Evolutionary conservation across 2,329 filamentous ascomycete genomes (phyloP).

Genomic region (Colletotrichum spinosum): DNA sequence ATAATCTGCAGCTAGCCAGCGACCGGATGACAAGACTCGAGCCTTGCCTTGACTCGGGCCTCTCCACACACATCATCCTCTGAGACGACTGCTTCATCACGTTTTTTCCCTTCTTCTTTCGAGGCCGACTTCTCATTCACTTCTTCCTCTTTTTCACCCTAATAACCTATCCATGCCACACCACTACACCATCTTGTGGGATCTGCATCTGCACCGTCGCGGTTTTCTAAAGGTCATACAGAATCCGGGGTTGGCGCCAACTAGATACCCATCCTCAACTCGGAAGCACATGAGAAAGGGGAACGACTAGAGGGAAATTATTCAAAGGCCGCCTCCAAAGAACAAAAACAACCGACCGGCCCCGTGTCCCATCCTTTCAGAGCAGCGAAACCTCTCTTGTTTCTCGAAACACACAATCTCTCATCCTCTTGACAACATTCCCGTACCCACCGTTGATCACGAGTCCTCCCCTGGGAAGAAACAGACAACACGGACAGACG

Average conservation of each 20-base stretch:
- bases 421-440: too few species aligned
- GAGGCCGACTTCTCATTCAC: not conserved
- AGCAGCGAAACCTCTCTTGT: too few species aligned
- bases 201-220: not conserved
- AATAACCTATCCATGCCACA: not conserved
- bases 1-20: slow-evolving; percentile 7
- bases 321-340: slow-evolving; percentile 11
- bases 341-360: slow-evolving; percentile 5
- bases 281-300: slow-evolving; percentile 18
- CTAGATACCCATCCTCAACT: slow-evolving; percentile 8
- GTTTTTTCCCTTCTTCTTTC: not conserved
- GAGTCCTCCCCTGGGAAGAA: too few species aligned
- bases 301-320: not conserved
- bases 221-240: not conserved
- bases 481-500: too few species aligned
- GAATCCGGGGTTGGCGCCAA: slow-evolving; percentile 35
- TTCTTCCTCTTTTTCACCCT: not conserved
- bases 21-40: slow-evolving; percentile 22
- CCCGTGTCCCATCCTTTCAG: not conserved
- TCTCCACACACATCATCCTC: slow-evolving; percentile 6
- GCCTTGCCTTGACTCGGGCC: slow-evolving; percentile 14
- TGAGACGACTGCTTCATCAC: not conserved
- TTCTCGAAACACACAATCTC: too few species aligned
- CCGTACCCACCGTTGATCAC: too few species aligned
- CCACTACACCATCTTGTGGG: not conserved